Conservation (phyloP, 768 basidiomycete species). For the Cubamyces lactineus region DNA sequence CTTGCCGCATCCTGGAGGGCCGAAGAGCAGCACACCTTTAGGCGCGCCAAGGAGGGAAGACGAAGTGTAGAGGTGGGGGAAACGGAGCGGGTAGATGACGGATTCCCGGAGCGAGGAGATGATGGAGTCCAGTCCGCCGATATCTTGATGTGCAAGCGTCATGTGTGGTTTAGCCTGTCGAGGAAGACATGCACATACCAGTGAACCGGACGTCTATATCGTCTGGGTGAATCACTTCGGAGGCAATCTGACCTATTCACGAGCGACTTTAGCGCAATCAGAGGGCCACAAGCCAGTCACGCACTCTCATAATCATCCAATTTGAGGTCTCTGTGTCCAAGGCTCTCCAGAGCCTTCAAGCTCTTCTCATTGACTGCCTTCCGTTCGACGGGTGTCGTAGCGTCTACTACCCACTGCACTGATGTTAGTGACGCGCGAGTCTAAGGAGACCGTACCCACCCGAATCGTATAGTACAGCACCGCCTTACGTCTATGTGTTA, state of each 20-base stretch:
- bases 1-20: conserved; percentile 98
- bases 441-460: conserved; percentile 43
- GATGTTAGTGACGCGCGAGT: conserved; percentile 1
- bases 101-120: conserved; percentile 90
- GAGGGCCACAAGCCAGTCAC: conserved; percentile 30
- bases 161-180: not conserved
- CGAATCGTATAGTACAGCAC: conserved; percentile 77
- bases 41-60: conserved; percentile 88
- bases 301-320: conserved; percentile 91
- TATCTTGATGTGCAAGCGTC: conserved; percentile 50
- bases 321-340: conserved; percentile 73
- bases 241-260: conserved; percentile 74
- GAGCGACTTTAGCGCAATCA: conserved; percentile 11
- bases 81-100: conserved; percentile 92
- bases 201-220: conserved; percentile 78
- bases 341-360: conserved; percentile 65
- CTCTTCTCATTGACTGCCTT: conserved; percentile 72
- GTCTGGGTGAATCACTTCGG: conserved; percentile 91
- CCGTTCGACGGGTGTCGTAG: conserved; percentile 49
- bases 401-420: conserved; percentile 67
- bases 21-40: conserved; percentile 94
- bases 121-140: conserved; percentile 93
- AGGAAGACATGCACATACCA: conserved; percentile 49
- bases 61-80: conserved; percentile 83
- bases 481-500: conserved; percentile 50